Conservation (phyloP, 2,329 filamentous ascomycete species). For the Pseudogymnoascus sp. region DNA sequence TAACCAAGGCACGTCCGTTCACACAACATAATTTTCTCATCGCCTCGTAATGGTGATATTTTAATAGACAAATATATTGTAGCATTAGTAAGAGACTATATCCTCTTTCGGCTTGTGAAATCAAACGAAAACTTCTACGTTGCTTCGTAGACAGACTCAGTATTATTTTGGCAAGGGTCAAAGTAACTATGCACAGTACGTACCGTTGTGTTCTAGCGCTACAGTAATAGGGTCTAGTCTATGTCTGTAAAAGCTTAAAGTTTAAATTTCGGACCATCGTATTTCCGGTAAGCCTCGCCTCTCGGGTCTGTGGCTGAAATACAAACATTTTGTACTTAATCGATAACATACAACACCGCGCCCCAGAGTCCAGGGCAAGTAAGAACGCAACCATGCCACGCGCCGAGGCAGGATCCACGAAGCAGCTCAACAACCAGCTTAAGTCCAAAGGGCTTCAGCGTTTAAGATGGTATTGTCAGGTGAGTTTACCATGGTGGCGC, state of each 20-base stretch:
- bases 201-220: neutral
- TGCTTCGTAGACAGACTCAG: no score
- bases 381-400: conserved; percentile 56
- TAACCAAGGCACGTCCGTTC: no score
- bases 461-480: conserved; percentile 82
- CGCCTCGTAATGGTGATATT: no score
- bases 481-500: conserved; percentile 25
- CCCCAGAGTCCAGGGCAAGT: neutral
- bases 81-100: no score
- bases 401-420: conserved; percentile 87
- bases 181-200: neutral
- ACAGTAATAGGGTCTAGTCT: neutral
- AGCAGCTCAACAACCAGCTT: conserved; percentile 82
- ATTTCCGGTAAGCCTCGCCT: neutral
- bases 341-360: neutral
- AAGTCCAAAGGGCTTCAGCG: conserved; percentile 72
- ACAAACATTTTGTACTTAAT: neutral
- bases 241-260: conserved; percentile 1
- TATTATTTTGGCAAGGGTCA: neutral
- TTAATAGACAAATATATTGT: no score
- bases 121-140: no score
- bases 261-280: neutral
- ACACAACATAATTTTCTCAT: no score
- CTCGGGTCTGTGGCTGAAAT: neutral
- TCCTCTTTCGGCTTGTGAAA: no score